Evolutionary conservation across 192 early-diverging fungal species (phyloP).

Genomic region (Thoreauomyces humboldtii): DNA sequence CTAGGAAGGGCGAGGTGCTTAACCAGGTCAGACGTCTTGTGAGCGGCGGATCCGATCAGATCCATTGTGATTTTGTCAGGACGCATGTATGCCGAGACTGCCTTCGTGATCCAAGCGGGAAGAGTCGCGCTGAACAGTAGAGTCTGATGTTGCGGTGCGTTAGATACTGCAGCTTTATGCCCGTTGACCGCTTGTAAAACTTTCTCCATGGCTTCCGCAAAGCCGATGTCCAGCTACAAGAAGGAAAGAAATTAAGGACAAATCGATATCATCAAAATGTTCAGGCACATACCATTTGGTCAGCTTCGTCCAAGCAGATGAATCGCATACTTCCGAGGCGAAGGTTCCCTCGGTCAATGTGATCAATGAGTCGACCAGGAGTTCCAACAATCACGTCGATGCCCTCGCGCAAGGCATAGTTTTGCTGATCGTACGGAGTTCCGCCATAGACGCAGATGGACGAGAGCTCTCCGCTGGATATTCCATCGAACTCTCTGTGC

Average conservation of each 20-base stretch:
- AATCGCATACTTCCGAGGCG: slow-evolving; percentile 60
- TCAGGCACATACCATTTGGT: slow-evolving; percentile 80
- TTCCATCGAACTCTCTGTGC: slow-evolving; percentile 49
- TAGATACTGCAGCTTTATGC: slow-evolving; percentile 61
- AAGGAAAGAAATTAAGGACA: not conserved
- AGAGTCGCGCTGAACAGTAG: slow-evolving; percentile 85
- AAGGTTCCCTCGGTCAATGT: slow-evolving; percentile 77
- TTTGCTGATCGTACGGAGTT: slow-evolving; percentile 68
- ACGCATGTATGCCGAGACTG: slow-evolving; percentile 54
- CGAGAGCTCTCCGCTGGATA: slow-evolving; percentile 61
- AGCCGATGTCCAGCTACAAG: slow-evolving; percentile 66
- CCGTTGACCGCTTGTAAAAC: slow-evolving; percentile 69
- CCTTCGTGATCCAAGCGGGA: slow-evolving; percentile 72
- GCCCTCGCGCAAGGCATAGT: slow-evolving; percentile 50
- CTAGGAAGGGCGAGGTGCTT: slow-evolving; percentile 82
- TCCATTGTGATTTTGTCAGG: slow-evolving; percentile 66
- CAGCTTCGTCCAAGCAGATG: slow-evolving; percentile 69
- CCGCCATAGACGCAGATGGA: slow-evolving; percentile 84
- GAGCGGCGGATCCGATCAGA: slow-evolving; percentile 78
- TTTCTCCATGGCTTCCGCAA: slow-evolving; percentile 79
- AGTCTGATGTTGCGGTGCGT: slow-evolving; percentile 53
- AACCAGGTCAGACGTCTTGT: slow-evolving; percentile 88
- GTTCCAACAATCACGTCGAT: slow-evolving; percentile 93
- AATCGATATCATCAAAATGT: not conserved
- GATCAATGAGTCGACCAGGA: slow-evolving; percentile 86